Percentiles rank a stretch among this genome's conserved stretches.
These are phyloP conservation scores for Phytopythium vexans DNA, from an alignment of 352 stramenopile genomes.

Conservation along the genomic window DNA sequence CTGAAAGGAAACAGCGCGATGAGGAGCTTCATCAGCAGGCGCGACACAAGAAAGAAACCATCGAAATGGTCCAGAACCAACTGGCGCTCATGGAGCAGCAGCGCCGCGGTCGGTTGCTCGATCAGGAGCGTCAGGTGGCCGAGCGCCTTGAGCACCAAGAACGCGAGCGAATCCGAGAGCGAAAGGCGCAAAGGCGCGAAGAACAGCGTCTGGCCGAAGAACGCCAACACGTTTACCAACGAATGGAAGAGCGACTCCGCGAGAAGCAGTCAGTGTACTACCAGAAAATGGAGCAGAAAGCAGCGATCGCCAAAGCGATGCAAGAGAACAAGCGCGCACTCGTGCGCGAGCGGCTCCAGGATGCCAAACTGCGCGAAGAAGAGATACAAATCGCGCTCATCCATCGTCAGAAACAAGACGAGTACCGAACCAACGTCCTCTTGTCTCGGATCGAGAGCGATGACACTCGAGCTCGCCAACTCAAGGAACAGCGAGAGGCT, in stretches of 20 bases:
- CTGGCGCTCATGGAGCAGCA: conserved; percentile 51
- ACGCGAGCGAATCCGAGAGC: conserved; percentile 43
- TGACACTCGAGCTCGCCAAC: conserved; percentile 39
- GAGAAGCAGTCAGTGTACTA: conserved; percentile 40
- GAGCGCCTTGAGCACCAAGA: conserved; percentile 38
- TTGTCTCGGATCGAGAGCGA: conserved; percentile 64
- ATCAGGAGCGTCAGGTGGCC: conserved; percentile 48
- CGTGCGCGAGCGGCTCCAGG: conserved; percentile 46
- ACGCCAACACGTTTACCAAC: conserved; percentile 43
- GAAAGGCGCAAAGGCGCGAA: conserved; percentile 45
- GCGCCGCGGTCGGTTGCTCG: conserved; percentile 37
- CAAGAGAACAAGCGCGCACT: conserved; percentile 51
- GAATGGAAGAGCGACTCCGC: conserved; percentile 56
- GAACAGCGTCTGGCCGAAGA: conserved; percentile 52
- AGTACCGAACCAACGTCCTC: conserved; percentile 54
- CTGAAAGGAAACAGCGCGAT: conserved; percentile 44
- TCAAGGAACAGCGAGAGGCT: conserved; percentile 56
- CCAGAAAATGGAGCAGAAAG: conserved; percentile 56
- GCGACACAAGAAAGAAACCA: conserved; percentile 55
- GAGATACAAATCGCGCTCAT: conserved; percentile 62
- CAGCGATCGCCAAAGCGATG: conserved; percentile 36
- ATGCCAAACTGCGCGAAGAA: conserved; percentile 76
- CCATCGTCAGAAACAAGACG: conserved; percentile 61
- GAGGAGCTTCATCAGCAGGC: conserved; percentile 42
- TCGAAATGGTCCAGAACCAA: conserved; percentile 59